These are phyloP conservation scores for Lactarius vividus DNA, from an alignment of 768 basidiomycete species.

Conservation along the genomic window DNA sequence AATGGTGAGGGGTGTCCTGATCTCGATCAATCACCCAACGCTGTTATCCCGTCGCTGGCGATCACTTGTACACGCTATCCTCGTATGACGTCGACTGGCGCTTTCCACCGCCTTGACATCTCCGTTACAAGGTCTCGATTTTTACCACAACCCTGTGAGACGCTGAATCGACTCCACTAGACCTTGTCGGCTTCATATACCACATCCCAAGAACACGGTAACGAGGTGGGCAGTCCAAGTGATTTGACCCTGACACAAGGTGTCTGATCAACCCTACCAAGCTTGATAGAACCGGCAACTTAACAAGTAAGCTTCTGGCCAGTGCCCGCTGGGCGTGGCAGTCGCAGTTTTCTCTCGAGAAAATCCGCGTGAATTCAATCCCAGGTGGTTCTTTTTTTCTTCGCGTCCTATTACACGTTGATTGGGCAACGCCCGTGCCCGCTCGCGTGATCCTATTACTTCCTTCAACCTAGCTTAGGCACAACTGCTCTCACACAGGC, in stretches of 20 bases:
- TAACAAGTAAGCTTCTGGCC: neutral
- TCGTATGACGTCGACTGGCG: conserved; percentile 8
- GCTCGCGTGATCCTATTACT: conserved; percentile 18
- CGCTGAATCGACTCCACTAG: neutral
- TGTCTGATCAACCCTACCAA: neutral
- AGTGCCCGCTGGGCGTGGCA: conserved; percentile 1
- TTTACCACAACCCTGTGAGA: neutral
- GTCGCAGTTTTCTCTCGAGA: conserved; percentile 12
- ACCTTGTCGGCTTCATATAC: neutral
- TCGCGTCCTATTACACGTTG: conserved; percentile 1
- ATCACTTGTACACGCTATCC: neutral
- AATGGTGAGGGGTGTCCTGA: neutral
- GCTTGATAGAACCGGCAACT: neutral
- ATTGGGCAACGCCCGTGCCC: conserved; percentile 5
- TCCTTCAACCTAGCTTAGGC: neutral
- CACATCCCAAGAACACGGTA: neutral
- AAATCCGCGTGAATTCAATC: conserved; percentile 8
- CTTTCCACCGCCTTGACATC: neutral
- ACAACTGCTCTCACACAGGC: neutral
- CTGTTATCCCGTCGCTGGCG: neutral
- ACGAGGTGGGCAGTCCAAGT: neutral
- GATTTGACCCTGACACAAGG: neutral
- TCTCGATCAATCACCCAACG: conserved; percentile 6
- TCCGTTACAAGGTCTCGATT: conserved; percentile 4
- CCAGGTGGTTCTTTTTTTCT: conserved; percentile 9